A percentile compares a stretch with the other conserved stretches of the same genome.
These are phyloP conservation scores for Gossypium davidsonii DNA, from an alignment of 441 rosid species.

Conservation along the genomic window DNA sequence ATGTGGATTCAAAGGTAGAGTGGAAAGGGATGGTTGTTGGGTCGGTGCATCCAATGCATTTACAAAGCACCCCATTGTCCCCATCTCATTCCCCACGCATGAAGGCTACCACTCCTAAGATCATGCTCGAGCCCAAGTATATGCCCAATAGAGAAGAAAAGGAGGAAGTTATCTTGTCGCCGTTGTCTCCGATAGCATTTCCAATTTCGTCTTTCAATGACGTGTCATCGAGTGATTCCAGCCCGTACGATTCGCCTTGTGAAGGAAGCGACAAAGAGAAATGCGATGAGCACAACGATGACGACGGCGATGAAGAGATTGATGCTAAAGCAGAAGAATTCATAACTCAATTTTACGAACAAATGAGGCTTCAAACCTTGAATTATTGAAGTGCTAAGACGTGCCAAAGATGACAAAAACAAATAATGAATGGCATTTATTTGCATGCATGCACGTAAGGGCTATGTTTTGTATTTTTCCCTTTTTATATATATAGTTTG, in stretches of 20 bases:
- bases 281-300: conserved; percentile 4
- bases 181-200: conserved; percentile 20
- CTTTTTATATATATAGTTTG: not conserved
- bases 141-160: not conserved
- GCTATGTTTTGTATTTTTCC: not conserved
- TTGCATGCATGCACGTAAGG: conserved; percentile 6
- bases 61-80: conserved; percentile 17
- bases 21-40: conserved; percentile 37
- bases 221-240: conserved; percentile 6
- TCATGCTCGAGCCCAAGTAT: not conserved
- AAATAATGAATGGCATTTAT: not conserved
- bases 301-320: conserved; percentile 48
- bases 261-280: conserved; percentile 6
- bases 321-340: conserved; percentile 60
- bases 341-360: conserved; percentile 38
- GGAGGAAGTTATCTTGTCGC: conserved; percentile 30
- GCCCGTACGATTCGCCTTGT: conserved; percentile 43
- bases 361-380: conserved; percentile 41
- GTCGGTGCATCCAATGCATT: conserved; percentile 50
- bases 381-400: not conserved
- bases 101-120: not conserved
- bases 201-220: conserved; percentile 22
- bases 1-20: conserved; percentile 11
- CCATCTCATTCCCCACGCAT: conserved; percentile 12
- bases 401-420: not conserved